Base-by-base conservation (phyloP, 2,329 filamentous ascomycete species). In the Fusarium tupiense region DNA sequence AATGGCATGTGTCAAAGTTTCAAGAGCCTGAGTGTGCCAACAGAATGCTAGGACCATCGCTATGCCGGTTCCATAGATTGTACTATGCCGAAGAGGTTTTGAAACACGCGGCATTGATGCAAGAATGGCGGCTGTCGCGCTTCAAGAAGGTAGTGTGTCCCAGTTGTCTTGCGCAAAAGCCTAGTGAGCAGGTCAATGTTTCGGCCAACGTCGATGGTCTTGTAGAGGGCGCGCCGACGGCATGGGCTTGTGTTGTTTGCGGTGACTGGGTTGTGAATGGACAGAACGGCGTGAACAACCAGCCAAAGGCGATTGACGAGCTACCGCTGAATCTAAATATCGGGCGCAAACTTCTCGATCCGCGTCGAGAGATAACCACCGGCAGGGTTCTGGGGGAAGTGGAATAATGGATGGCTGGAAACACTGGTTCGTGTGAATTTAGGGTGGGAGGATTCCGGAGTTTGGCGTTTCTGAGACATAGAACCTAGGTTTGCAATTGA, bases 51-150 rank as follows among this genome's bases (percentile, higher is more conserved):
- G 71, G 61, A 19, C 73, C 76, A 8, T 72, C 72, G 7, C 73
- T 85, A 10, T 86, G 84, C 76, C 72, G 49, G 37, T 72, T 76
- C 24, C 84, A 86, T 69, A 80, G 84, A 1, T 59, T 81, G 12
- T 58, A 76, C 37, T 79, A 81, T 63, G 70, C 79, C 37, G 46
- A 78, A 22, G 47, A 76, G 33, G 50, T 80, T 41, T 60, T 81
- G 38, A 31, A 62, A 4, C 76, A 77, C 26, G 69, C 73, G n/a
- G 54, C 47, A 9, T 29, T 64, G 35, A 74, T 84, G 71, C 68
- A 71, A 22, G 61, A 79, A 35, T 85, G 78, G 77, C 74, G 77
- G 6, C 14, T 72, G 29, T 47, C 62, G 13, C 67, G 37, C 20
- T 81, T 76, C 58, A 78, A 76, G 37, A 69, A 68, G 38, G 61